These are phyloP conservation scores for Saccharomycopsis hybrid DNA, from an alignment of 1,139 yeast species.

Conservation along the genomic window DNA sequence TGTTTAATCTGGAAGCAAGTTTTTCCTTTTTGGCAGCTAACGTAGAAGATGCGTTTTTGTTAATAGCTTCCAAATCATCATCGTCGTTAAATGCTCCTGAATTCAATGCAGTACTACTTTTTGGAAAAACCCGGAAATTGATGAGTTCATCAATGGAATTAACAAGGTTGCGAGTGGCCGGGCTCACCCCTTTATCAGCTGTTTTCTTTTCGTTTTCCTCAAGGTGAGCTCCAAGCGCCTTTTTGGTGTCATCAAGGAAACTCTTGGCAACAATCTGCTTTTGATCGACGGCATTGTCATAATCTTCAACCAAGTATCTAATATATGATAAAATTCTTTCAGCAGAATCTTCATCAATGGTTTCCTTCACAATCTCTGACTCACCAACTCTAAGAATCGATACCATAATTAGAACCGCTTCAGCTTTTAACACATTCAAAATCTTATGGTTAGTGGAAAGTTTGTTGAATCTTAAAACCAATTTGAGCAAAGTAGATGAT, in stretches of 20 bases:
- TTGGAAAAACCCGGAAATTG: conserved; percentile 74
- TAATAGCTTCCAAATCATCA: conserved; percentile 39
- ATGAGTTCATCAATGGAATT: conserved; percentile 81
- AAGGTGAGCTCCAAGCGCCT: conserved; percentile 63
- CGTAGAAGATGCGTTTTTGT: conserved; percentile 41
- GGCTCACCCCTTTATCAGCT: background rate
- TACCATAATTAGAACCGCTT: conserved; percentile 88
- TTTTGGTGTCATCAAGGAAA: conserved; percentile 81
- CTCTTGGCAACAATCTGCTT: conserved; percentile 53
- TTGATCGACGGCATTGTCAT: conserved; percentile 37
- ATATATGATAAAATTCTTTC: conserved; percentile 87
- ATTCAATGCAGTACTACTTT: conserved; percentile 37
- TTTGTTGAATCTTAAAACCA: conserved; percentile 71
- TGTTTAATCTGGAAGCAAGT: conserved; percentile 73
- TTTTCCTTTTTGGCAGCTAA: conserved; percentile 37
- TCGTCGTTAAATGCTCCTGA: conserved; percentile 42
- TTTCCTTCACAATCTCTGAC: conserved; percentile 61
- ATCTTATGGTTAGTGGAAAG: conserved; percentile 48
- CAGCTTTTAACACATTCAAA: conserved; percentile 84
- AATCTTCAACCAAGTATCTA: conserved; percentile 65
- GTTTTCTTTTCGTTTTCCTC: conserved; percentile 3
- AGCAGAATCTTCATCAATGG: conserved; percentile 90
- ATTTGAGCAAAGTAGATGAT: conserved; percentile 82
- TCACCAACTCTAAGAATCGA: conserved; percentile 88
- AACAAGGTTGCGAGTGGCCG: conserved; percentile 32